A percentile compares a stretch with the other conserved stretches of the same genome.
Conservation (phyloP, 495 filamentous ascomycete species). For the Penicillium robsamsonii region DNA sequence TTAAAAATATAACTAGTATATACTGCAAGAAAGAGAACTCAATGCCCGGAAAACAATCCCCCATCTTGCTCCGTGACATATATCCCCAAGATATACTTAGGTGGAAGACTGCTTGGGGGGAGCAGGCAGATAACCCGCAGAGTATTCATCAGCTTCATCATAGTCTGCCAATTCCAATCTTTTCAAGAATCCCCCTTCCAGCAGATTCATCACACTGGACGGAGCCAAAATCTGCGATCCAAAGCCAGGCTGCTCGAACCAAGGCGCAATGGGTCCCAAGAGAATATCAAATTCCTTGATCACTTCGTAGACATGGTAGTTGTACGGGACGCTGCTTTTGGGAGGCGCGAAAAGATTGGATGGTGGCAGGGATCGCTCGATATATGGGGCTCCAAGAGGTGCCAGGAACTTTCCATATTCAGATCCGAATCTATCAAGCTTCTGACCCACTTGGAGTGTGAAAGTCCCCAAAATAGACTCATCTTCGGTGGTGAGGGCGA, state of each 20-base stretch:
- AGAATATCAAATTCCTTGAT: constrained; percentile 39
- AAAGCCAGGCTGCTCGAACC: constrained; percentile 58
- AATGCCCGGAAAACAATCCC: background rate
- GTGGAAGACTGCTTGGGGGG: constrained; percentile 10
- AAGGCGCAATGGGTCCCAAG: constrained; percentile 52
- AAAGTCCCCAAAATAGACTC: constrained; percentile 44
- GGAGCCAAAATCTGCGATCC: constrained; percentile 47
- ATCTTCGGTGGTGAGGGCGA: constrained; percentile 30
- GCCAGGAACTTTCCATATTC: constrained; percentile 46
- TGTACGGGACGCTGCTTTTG: constrained; percentile 44
- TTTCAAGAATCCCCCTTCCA: constrained; percentile 27
- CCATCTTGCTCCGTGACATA: background rate
- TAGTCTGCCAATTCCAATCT: constrained; percentile 19
- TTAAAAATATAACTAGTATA: background rate
- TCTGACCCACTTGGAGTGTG: constrained; percentile 42
- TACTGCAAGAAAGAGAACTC: background rate
- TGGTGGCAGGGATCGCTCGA: constrained; percentile 53
- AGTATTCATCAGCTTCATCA: constrained; percentile 20
- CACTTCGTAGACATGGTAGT: constrained; percentile 56
- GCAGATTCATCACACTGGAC: constrained; percentile 21
- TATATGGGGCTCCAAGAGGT: constrained; percentile 50
- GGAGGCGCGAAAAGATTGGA: constrained; percentile 44
- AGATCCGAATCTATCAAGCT: constrained; percentile 56
- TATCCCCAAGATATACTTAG: background rate
- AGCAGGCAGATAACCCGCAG: constrained; percentile 18